Evolutionary conservation across 352 stramenopile species (phyloP).

Genomic region (Plasmopara muralis): DNA sequence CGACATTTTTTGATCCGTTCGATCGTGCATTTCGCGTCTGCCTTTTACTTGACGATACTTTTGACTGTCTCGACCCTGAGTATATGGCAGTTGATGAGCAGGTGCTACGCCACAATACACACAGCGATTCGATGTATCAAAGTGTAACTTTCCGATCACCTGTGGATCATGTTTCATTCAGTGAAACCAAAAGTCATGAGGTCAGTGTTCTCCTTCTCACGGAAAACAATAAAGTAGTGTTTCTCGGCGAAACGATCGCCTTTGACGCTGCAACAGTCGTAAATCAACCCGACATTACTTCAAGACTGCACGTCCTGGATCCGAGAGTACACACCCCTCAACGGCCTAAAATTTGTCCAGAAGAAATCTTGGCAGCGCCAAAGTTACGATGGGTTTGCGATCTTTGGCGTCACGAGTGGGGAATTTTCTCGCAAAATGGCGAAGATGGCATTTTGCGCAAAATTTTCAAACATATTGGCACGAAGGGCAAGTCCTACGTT

Average conservation of each 20-base stretch:
- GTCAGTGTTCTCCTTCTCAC: slow-evolving; percentile 41
- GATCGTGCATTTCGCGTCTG: slow-evolving; percentile 38
- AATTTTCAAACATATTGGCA: slow-evolving; percentile 52
- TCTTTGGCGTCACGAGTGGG: slow-evolving; percentile 62
- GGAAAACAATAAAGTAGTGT: slow-evolving; percentile 37
- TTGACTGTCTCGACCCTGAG: slow-evolving; percentile 33
- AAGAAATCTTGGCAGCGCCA: slow-evolving; percentile 2
- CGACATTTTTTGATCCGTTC: slow-evolving; percentile 34
- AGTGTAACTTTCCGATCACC: slow-evolving; percentile 29
- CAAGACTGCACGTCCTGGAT: slow-evolving; percentile 21
- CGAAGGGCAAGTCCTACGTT: slow-evolving; percentile 34
- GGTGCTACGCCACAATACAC: slow-evolving; percentile 5
- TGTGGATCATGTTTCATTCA: slow-evolving; percentile 28
- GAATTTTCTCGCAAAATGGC: slow-evolving; percentile 57
- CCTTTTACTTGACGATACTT: slow-evolving; percentile 33
- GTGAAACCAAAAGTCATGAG: slow-evolving; percentile 17
- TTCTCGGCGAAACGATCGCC: slow-evolving; percentile 13
- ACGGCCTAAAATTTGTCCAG: slow-evolving; percentile 17
- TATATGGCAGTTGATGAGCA: slow-evolving; percentile 24
- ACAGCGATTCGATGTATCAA: slow-evolving; percentile 13
- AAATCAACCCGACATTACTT: slow-evolving; percentile 9
- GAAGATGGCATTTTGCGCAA: slow-evolving; percentile 56
- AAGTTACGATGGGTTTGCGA: slow-evolving; percentile 40
- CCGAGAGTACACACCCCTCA: slow-evolving; percentile 18
- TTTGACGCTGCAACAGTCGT: slow-evolving; percentile 10